phyloP scores from a whole-genome alignment of 2,329 filamentous ascomycete genomes.

The Penicillium sp. region DNA sequence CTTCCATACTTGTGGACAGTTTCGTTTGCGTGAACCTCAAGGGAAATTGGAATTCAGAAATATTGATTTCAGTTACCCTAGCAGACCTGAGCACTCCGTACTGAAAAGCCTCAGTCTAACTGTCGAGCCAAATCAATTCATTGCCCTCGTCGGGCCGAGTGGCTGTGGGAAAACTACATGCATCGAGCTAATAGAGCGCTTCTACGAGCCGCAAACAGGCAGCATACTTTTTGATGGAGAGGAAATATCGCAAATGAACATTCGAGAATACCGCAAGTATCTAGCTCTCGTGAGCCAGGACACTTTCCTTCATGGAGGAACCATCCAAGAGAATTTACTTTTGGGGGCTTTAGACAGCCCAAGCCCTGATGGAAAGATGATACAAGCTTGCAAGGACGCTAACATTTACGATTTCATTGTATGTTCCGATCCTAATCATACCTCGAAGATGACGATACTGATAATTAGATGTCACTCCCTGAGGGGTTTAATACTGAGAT shows the following conservation, averaged over 20 bases:
- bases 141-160: conserved; percentile 54
- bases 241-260: background rate
- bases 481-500: conserved; percentile 87
- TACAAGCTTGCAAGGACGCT: background rate
- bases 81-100: conserved; percentile 13
- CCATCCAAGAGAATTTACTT: background rate
- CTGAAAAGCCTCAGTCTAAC: conserved; percentile 14
- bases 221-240: background rate
- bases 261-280: background rate
- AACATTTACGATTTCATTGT: conserved; percentile 84
- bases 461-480: no score
- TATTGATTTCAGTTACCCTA: conserved; percentile 36
- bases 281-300: background rate
- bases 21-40: background rate
- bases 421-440: no score
- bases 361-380: background rate
- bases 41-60: conserved; percentile 38
- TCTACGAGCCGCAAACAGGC: conserved; percentile 58
- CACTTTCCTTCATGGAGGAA: background rate
- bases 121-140: conserved; percentile 46
- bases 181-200: conserved; percentile 58
- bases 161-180: conserved; percentile 64
- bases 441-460: no score
- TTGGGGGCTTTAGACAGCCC: background rate
- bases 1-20: conserved; percentile 6